These are phyloP conservation scores for Orbilia ellipsospora DNA, from an alignment of 2,329 filamentous ascomycete genomes.

Conservation along the genomic window DNA sequence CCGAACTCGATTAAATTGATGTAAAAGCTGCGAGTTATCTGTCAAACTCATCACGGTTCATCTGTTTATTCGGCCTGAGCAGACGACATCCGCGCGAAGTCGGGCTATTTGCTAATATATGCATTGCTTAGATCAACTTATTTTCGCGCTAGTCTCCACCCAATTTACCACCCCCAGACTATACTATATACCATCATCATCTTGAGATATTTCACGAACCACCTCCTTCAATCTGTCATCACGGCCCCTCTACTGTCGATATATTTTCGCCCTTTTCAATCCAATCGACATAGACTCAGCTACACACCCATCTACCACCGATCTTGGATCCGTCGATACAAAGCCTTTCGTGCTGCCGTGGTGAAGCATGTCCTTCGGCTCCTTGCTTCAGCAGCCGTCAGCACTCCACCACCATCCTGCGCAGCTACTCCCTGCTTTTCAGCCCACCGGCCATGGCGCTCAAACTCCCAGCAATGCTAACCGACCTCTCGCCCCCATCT, in stretches of 20 bases:
- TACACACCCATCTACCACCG: neutral
- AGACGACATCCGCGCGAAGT: constrained; percentile 27
- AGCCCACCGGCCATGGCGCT: constrained; percentile 42
- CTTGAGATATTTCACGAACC: neutral
- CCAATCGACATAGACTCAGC: constrained; percentile 1
- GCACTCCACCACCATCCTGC: constrained; percentile 52
- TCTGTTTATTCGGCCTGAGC: constrained; percentile 4
- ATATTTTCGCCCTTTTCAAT: neutral
- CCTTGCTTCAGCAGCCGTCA: constrained; percentile 54
- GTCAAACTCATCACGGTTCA: constrained; percentile 1
- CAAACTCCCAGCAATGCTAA: constrained; percentile 30
- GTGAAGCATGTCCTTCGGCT: constrained; percentile 56
- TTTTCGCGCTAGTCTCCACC: constrained; percentile 26
- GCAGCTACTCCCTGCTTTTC: constrained; percentile 43
- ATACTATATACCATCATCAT: neutral
- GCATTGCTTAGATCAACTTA: constrained; percentile 34
- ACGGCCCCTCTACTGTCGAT: neutral
- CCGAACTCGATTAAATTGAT: neutral
- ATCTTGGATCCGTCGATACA: constrained; percentile 15
- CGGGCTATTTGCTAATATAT: constrained; percentile 49
- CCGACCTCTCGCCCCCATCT: constrained; percentile 32
- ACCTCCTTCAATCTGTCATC: constrained; percentile 2
- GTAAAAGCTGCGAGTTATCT: neutral
- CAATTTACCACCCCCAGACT: neutral
- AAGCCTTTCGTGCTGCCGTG: constrained; percentile 16